A percentile compares a stretch with the other conserved stretches of the same genome.
Evolutionary conservation across 2,329 filamentous ascomycete species (phyloP).

Genomic region (Fusarium guadeloupense): DNA sequence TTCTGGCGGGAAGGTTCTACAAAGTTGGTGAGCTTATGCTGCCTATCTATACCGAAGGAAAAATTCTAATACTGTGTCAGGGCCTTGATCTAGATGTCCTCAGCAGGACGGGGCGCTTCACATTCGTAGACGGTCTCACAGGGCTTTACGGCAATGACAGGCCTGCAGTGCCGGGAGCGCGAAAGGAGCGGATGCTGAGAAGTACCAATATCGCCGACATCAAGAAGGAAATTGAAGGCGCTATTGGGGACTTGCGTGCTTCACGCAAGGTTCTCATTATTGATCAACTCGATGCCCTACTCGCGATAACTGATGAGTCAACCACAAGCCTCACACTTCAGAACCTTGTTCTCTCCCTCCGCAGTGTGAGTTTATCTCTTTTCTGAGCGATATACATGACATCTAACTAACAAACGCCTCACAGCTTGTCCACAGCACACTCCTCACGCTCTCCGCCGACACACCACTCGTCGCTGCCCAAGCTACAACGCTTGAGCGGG

Average conservation of each 20-base stretch:
- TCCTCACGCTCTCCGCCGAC: conserved; percentile 78
- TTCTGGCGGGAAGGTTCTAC: conserved; percentile 81
- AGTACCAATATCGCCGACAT: conserved; percentile 50
- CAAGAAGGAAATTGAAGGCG: conserved; percentile 51
- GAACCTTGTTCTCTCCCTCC: conserved; percentile 65
- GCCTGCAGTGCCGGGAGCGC: not conserved
- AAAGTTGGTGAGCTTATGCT: conserved; percentile 64
- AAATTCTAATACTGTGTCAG: conserved; percentile 48
- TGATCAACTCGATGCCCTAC: conserved; percentile 71
- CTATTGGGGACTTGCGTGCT: conserved; percentile 49
- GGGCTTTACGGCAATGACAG: conserved; percentile 57
- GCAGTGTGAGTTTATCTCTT: conserved; percentile 63
- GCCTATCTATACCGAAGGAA: not conserved
- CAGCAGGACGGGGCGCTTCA: conserved; percentile 66
- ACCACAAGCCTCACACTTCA: conserved; percentile 58
- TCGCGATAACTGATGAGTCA: conserved; percentile 65
- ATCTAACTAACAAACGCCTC: not conserved
- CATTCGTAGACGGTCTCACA: conserved; percentile 79
- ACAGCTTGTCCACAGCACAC: conserved; percentile 70
- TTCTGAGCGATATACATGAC: not conserved
- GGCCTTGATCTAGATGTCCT: conserved; percentile 76
- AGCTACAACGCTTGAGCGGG: conserved; percentile 72
- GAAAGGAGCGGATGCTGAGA: conserved; percentile 42
- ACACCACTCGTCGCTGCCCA: conserved; percentile 71
- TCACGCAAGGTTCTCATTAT: conserved; percentile 66